Conservation (phyloP, 768 basidiomycete species). For the Dacryopinax spathularia region DNA sequence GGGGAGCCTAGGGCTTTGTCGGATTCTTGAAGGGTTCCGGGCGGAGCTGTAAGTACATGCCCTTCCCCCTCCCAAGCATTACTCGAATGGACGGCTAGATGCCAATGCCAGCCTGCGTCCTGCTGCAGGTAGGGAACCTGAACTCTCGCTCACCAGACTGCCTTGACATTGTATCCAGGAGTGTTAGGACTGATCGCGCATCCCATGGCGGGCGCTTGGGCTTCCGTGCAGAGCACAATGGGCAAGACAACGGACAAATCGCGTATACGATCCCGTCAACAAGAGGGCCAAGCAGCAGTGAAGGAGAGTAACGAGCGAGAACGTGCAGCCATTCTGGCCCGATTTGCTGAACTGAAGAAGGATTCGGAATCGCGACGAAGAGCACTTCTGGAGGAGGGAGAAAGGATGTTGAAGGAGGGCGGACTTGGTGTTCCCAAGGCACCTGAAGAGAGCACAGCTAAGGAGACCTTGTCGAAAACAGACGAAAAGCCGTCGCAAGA, state of each 20-base stretch:
- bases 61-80: neutral
- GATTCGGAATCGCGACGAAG: neutral
- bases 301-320: neutral
- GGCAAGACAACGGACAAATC: conserved; percentile 12
- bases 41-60: conserved; percentile 21
- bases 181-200: conserved; percentile 23
- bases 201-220: conserved; percentile 28
- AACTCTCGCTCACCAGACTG: too few species aligned
- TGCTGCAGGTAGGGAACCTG: conserved; percentile 15
- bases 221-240: conserved; percentile 23
- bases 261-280: neutral
- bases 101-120: conserved; percentile 25
- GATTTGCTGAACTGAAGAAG: conserved; percentile 1
- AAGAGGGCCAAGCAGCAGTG: neutral
- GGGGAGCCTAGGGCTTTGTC: conserved; percentile 20
- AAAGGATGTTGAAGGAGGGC: neutral
- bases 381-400: conserved; percentile 3
- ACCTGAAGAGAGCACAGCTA: neutral
- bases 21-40: conserved; percentile 27
- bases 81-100: conserved; percentile 13
- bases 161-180: neutral
- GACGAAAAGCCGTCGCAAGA: too few species aligned
- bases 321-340: neutral
- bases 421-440: neutral
- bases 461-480: neutral